Evolutionary conservation across 139 green algal genomes (phyloP).

Genomic region (Picochlorum costavermella): DNA sequence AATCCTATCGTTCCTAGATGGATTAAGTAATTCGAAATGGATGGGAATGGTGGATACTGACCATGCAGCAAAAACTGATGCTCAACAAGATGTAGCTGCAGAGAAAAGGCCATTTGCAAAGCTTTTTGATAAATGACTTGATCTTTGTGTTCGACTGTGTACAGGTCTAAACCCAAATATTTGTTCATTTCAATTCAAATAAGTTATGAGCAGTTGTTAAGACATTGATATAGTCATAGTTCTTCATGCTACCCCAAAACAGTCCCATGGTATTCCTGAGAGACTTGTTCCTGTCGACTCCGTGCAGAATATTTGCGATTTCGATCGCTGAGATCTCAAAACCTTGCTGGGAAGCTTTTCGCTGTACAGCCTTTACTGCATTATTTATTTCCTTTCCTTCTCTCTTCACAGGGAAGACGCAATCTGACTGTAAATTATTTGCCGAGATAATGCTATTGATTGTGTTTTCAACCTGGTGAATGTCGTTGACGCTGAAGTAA

Average conservation of each 20-base stretch:
- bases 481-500: too few species aligned
- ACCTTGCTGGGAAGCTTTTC: background rate
- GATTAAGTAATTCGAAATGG: slow-evolving; percentile 6
- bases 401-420: slow-evolving; percentile 19
- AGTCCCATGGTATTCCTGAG: slow-evolving; percentile 16
- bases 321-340: slow-evolving; percentile 11
- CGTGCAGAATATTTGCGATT: slow-evolving; percentile 60
- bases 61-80: background rate
- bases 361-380: slow-evolving; percentile 25
- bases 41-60: background rate
- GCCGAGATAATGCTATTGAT: slow-evolving; percentile 11
- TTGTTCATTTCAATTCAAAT: too few species aligned
- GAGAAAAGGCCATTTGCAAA: slow-evolving; percentile 2
- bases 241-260: slow-evolving; percentile 41
- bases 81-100: background rate
- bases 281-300: slow-evolving; percentile 51
- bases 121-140: slow-evolving; percentile 12
- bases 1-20: slow-evolving; percentile 8
- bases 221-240: slow-evolving; percentile 42
- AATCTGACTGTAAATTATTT: slow-evolving; percentile 18
- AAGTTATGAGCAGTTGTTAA: slow-evolving; percentile 1
- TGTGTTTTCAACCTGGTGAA: too few species aligned
- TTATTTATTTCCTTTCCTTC: background rate
- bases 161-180: too few species aligned
- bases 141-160: background rate